phyloP scores from a whole-genome alignment of 495 filamentous ascomycete genomes.

The Penicillium herquei region DNA sequence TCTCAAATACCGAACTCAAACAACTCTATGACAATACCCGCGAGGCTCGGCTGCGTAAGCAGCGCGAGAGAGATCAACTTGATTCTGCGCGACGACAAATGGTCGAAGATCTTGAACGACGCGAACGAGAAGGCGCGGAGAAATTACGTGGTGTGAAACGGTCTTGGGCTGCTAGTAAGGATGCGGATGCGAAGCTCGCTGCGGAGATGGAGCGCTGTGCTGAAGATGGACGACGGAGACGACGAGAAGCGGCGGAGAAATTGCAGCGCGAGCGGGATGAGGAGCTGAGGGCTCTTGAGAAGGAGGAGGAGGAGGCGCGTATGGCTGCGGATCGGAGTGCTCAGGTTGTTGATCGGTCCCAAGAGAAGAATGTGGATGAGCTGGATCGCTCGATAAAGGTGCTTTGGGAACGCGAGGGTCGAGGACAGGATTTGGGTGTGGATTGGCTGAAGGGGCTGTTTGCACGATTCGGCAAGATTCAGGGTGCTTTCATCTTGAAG shows the following conservation, averaged over 20 bases:
- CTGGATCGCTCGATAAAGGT: constrained; percentile 60
- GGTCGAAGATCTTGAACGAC: constrained; percentile 71
- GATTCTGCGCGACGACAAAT: constrained; percentile 66
- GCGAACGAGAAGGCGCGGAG: constrained; percentile 49
- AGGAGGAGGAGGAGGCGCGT: constrained; percentile 37
- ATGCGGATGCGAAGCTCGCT: constrained; percentile 57
- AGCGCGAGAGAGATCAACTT: constrained; percentile 63
- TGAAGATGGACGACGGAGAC: constrained; percentile 58
- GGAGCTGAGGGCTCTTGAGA: constrained; percentile 38
- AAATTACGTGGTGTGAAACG: constrained; percentile 43
- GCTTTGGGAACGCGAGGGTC: constrained; percentile 54
- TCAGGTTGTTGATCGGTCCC: constrained; percentile 40
- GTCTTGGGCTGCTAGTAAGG: constrained; percentile 48
- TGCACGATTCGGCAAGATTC: constrained; percentile 54
- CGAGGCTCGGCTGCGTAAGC: constrained; percentile 57
- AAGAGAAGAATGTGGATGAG: constrained; percentile 49
- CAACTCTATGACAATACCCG: constrained; percentile 70
- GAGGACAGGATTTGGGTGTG: constrained; percentile 41
- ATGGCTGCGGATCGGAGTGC: constrained; percentile 30
- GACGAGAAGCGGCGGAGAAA: constrained; percentile 50
- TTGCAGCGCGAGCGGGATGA: constrained; percentile 51
- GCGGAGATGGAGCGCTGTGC: constrained; percentile 60
- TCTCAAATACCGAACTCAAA: constrained; percentile 59
- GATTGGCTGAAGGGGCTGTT: constrained; percentile 47
- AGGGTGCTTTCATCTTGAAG: constrained; percentile 53